Conservation (phyloP, 306 rosid species). For the Oemleria cerasiformis region DNA sequence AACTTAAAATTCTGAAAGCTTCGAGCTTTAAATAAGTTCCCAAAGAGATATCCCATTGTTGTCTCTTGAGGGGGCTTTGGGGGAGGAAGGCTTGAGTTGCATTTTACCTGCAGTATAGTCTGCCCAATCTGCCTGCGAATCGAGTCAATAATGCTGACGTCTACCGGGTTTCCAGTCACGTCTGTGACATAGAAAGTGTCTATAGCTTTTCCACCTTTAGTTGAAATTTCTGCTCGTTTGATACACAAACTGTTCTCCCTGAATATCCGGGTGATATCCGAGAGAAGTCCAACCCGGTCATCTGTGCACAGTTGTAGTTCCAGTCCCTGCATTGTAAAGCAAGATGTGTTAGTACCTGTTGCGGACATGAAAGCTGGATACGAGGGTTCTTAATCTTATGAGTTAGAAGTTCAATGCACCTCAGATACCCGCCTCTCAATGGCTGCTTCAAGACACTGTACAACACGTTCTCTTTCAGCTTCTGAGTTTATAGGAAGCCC, state of each 20-base stretch:
- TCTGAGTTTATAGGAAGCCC: slow-evolving; percentile 87
- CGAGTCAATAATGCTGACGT: slow-evolving; percentile 70
- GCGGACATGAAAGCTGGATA: not conserved
- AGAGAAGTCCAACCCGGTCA: slow-evolving; percentile 82
- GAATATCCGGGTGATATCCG: slow-evolving; percentile 88
- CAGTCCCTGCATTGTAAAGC: slow-evolving; percentile 62
- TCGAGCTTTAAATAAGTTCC: slow-evolving; percentile 69
- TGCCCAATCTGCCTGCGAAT: slow-evolving; percentile 73
- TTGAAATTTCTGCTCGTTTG: slow-evolving; percentile 90
- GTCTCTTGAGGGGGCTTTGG: slow-evolving; percentile 48
- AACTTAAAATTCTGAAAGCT: slow-evolving; percentile 63
- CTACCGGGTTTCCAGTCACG: slow-evolving; percentile 74
- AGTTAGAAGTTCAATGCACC: slow-evolving; percentile 34
- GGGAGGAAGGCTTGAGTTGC: slow-evolving; percentile 42
- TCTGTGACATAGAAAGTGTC: slow-evolving; percentile 85
- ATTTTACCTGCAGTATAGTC: slow-evolving; percentile 59
- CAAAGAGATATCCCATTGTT: slow-evolving; percentile 59
- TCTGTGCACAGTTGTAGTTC: slow-evolving; percentile 76
- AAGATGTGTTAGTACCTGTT: slow-evolving; percentile 22
- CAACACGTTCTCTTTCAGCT: slow-evolving; percentile 82
- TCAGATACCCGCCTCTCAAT: slow-evolving; percentile 86
- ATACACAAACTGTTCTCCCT: slow-evolving; percentile 83
- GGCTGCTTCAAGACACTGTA: slow-evolving; percentile 92
- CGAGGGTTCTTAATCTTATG: not conserved
- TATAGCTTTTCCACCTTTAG: slow-evolving; percentile 60